Conservation (phyloP, 257 asterid genomes). For the Salvia miltiorrhiza region DNA sequence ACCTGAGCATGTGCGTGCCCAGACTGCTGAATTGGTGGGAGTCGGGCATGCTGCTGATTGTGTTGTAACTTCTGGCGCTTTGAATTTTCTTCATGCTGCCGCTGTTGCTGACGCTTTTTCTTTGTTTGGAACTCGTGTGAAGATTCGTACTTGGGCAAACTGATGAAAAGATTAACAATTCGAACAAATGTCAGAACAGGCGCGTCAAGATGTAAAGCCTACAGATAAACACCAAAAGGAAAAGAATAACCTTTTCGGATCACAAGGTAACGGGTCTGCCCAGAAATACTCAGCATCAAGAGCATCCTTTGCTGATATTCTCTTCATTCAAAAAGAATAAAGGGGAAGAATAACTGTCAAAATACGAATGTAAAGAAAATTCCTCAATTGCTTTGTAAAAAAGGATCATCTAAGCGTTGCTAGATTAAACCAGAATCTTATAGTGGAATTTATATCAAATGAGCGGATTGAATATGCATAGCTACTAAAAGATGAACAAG, state of each 20-base stretch:
- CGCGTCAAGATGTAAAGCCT: background rate
- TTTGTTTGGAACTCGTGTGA: slow-evolving; percentile 93
- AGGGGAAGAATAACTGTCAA: slow-evolving; percentile 12
- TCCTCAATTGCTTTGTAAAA: slow-evolving; percentile 8
- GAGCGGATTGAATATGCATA: background rate
- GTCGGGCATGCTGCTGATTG: slow-evolving; percentile 61
- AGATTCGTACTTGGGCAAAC: slow-evolving; percentile 79
- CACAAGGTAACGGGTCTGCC: slow-evolving; percentile 88
- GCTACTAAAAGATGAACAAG: slow-evolving; percentile 8
- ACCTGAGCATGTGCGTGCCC: slow-evolving; percentile 63
- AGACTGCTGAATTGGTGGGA: slow-evolving; percentile 68
- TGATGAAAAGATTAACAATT: slow-evolving; percentile 22
- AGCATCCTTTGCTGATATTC: slow-evolving; percentile 88
- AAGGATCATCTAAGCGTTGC: slow-evolving; percentile 5
- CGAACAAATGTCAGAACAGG: background rate
- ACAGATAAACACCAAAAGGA: background rate
- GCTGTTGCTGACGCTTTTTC: slow-evolving; percentile 85
- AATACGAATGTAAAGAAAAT: slow-evolving; percentile 9
- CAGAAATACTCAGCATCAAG: slow-evolving; percentile 88
- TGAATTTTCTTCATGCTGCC: slow-evolving; percentile 70
- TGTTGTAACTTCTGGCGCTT: slow-evolving; percentile 76
- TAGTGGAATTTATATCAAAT: background rate
- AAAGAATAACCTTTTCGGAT: slow-evolving; percentile 64
- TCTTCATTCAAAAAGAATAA: slow-evolving; percentile 33
- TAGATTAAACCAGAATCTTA: background rate